Evolutionary conservation across 78 protist genomes (phyloP).

Genomic region (Trichosphaerium sp.): DNA sequence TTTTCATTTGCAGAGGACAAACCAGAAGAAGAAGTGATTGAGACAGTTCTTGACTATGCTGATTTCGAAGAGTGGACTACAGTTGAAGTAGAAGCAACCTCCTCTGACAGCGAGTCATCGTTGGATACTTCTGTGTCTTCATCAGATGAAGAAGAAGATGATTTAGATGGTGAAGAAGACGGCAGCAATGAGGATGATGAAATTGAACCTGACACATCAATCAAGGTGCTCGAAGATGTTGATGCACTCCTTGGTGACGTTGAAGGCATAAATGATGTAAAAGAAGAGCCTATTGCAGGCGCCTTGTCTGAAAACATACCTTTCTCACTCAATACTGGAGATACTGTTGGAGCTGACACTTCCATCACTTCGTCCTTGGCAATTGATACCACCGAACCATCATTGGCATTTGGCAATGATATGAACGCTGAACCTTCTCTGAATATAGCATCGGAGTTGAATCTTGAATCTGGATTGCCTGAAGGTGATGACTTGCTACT

Average conservation of each 20-base stretch:
- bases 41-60: no score
- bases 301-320: background rate
- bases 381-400: background rate
- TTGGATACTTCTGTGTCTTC: slow-evolving; percentile 14
- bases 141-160: background rate
- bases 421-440: background rate
- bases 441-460: slow-evolving; percentile 12
- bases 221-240: slow-evolving; percentile 6
- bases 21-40: no score
- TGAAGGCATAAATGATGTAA: background rate
- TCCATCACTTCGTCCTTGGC: no score
- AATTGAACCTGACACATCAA: background rate
- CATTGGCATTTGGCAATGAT: background rate
- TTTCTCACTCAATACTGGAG: background rate
- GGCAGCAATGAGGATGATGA: background rate
- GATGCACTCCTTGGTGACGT: slow-evolving; percentile 2
- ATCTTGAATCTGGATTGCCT: slow-evolving; percentile 21
- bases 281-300: background rate
- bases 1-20: no score
- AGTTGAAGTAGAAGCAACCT: no score
- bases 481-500: no score
- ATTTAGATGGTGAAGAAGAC: background rate
- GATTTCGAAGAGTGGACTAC: no score
- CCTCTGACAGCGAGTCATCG: no score
- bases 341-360: no score